Conservation (phyloP, 2,329 filamentous ascomycete species). For the Ophiobolus disseminans region DNA sequence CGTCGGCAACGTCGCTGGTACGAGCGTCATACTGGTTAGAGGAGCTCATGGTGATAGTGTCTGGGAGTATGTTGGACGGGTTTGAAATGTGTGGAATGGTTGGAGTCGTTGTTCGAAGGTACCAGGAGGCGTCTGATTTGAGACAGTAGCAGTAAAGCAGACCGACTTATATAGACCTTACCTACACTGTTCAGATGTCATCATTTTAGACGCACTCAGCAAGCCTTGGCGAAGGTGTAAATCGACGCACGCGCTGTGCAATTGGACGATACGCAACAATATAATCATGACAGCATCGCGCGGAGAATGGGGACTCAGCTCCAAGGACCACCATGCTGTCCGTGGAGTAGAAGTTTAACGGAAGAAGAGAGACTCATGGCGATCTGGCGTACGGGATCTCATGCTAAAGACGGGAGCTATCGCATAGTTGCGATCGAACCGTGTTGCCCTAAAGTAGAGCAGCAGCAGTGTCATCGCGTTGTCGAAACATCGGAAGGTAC, state of each 20-base stretch:
- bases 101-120: background rate
- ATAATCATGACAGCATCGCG: constrained; percentile 32
- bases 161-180: no score
- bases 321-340: constrained; percentile 8
- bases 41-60: constrained; percentile 36
- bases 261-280: constrained; percentile 10
- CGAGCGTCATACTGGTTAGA: constrained; percentile 44
- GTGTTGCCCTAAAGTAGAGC: constrained; percentile 1
- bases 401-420: constrained; percentile 23
- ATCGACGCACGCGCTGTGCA: background rate
- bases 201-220: no score
- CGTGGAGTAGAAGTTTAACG: constrained; percentile 8
- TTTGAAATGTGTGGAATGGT: background rate
- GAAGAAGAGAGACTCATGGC: constrained; percentile 15
- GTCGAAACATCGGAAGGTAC: no score
- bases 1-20: constrained; percentile 47
- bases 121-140: no score
- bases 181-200: no score
- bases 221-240: background rate
- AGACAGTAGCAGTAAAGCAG: no score
- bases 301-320: constrained; percentile 1
- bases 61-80: background rate
- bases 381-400: constrained; percentile 16
- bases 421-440: constrained; percentile 1
- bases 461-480: background rate